Evolutionary conservation across 1,139 yeast genomes (phyloP).

Genomic region (Scheffersomyces segobiensis): DNA sequence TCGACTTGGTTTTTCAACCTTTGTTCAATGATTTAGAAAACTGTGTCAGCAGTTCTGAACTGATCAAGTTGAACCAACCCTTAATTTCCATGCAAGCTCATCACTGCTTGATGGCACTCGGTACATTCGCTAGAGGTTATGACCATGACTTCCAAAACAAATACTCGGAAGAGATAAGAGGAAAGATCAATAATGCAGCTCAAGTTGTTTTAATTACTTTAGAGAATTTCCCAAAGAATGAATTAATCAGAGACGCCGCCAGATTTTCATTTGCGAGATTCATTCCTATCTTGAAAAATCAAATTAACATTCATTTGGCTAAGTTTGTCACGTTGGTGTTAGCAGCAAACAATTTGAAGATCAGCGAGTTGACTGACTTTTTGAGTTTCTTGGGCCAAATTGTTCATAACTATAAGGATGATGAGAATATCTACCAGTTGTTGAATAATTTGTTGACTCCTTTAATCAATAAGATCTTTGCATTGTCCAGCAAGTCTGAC

Average conservation of each 20-base stretch:
- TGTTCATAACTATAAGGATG: conserved; percentile 70
- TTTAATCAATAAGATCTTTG: conserved; percentile 64
- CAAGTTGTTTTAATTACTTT: conserved; percentile 83
- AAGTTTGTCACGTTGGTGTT: conserved; percentile 75
- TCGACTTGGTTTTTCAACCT: conserved; percentile 73
- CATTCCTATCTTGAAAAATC: conserved; percentile 61
- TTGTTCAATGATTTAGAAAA: conserved; percentile 72
- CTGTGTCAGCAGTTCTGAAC: conserved; percentile 43
- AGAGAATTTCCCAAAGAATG: conserved; percentile 68
- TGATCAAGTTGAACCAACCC: conserved; percentile 39
- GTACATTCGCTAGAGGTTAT: conserved; percentile 86
- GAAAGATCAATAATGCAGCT: conserved; percentile 68
- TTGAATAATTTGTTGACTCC: conserved; percentile 75
- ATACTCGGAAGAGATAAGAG: conserved; percentile 35
- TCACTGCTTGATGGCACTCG: conserved; percentile 84
- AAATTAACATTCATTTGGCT: conserved; percentile 58
- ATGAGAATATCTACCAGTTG: conserved; percentile 70
- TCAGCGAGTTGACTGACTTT: conserved; percentile 75
- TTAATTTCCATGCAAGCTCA: conserved; percentile 71
- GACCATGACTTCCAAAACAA: conserved; percentile 42
- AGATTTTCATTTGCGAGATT: conserved; percentile 86
- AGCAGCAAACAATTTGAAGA: conserved; percentile 60
- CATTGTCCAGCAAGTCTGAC: conserved; percentile 23
- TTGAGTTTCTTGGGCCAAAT: conserved; percentile 86
- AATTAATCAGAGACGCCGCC: conserved; percentile 78